A percentile compares a stretch with the other conserved stretches of the same genome.
phyloP scores from a whole-genome alignment of 805 yeast species.

The Priceomyces haplophilus region DNA sequence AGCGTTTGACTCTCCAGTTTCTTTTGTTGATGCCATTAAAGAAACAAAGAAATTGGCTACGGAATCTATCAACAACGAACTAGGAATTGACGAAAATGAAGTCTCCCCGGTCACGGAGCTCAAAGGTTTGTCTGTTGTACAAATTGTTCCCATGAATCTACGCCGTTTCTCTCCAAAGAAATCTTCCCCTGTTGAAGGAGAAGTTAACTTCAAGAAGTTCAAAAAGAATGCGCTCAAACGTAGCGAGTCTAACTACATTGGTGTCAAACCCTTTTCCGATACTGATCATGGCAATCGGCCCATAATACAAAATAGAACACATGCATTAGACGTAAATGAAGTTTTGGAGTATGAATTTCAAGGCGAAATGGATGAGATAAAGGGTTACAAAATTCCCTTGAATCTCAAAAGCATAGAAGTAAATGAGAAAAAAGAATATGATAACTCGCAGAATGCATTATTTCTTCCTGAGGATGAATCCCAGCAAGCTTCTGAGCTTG shows the following conservation, averaged over 20 bases:
- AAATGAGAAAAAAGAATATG: neutral
- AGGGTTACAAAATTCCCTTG: constrained; percentile 4
- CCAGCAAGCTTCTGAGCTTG: constrained; percentile 5
- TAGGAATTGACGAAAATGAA: constrained; percentile 20
- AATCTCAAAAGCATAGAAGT: neutral
- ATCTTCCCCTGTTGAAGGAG: constrained; percentile 9
- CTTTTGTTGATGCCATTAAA: constrained; percentile 27
- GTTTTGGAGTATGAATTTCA: constrained; percentile 14
- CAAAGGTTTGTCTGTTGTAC: constrained; percentile 29
- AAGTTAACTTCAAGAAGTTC: constrained; percentile 33
- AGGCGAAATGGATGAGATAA: constrained; percentile 16
- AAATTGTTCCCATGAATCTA: constrained; percentile 21
- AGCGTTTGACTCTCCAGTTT: neutral
- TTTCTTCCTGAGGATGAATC: constrained; percentile 12
- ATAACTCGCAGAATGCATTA: constrained; percentile 2
- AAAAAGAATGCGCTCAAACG: constrained; percentile 12
- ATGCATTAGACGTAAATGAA: constrained; percentile 6
- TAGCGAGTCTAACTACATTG: constrained; percentile 18
- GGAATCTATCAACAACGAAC: constrained; percentile 19
- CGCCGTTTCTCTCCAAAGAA: constrained; percentile 7
- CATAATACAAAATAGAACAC: neutral
- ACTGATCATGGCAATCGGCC: constrained; percentile 1
- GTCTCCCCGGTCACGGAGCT: constrained; percentile 12
- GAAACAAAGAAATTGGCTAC: constrained; percentile 23
- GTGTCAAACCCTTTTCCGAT: constrained; percentile 9